Percentiles rank a stretch among this genome's conserved stretches.
Conservation (phyloP, 2,329 filamentous ascomycete species). For the Paecilomyces formosus region DNA sequence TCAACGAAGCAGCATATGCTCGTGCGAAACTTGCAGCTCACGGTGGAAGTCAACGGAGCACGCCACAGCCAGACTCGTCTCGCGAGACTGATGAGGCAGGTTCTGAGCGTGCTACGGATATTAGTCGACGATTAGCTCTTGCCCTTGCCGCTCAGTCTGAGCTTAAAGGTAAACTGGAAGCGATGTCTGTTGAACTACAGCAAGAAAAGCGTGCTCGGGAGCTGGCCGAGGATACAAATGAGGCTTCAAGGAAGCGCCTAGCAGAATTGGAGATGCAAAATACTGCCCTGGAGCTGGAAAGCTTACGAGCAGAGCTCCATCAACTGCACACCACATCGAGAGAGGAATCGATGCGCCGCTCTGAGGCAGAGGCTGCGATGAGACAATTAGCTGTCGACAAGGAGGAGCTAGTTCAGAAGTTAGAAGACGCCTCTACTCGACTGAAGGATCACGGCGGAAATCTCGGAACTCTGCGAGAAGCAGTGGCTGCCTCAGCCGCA, state of each 20-base stretch:
- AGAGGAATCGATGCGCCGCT: constrained; percentile 69
- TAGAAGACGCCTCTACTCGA: constrained; percentile 59
- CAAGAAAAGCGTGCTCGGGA: constrained; percentile 74
- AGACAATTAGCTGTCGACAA: constrained; percentile 82
- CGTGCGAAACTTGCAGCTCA: constrained; percentile 87
- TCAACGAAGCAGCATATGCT: constrained; percentile 89
- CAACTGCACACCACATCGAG: constrained; percentile 67
- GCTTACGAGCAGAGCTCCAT: constrained; percentile 77
- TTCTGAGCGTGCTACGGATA: constrained; percentile 62
- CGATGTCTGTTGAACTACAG: constrained; percentile 62
- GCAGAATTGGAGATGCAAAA: constrained; percentile 77
- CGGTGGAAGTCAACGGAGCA: constrained; percentile 57
- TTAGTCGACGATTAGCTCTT: constrained; percentile 74
- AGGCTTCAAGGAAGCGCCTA: constrained; percentile 75
- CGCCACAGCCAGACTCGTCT: constrained; percentile 42
- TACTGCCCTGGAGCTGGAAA: constrained; percentile 77
- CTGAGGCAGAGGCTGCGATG: constrained; percentile 67
- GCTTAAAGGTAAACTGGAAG: constrained; percentile 68
- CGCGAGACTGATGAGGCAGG: constrained; percentile 52
- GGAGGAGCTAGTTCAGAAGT: constrained; percentile 62
- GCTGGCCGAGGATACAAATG: constrained; percentile 79
- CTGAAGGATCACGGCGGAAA: constrained; percentile 63
- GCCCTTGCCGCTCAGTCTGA: constrained; percentile 73
- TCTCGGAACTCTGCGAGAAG: constrained; percentile 67
- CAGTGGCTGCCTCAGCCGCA: constrained; percentile 69